phyloP scores from a whole-genome alignment of 768 basidiomycete genomes.

The Panaeolus papilionaceus region DNA sequence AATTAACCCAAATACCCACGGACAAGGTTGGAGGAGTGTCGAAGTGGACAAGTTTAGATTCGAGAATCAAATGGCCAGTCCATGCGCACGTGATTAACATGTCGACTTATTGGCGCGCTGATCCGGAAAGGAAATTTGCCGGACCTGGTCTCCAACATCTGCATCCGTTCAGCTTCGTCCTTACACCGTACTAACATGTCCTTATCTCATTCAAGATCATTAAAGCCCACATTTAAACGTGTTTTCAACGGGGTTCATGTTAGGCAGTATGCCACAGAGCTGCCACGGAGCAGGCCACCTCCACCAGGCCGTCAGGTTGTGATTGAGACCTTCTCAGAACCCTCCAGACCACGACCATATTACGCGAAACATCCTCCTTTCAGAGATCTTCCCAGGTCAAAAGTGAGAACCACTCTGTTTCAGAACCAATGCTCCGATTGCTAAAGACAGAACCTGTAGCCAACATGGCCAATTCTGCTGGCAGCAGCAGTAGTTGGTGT shows the following conservation, averaged over 20 bases:
- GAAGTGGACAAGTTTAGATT: no score
- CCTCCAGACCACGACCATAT: constrained; percentile 46
- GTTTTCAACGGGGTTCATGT: constrained; percentile 5
- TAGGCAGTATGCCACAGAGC: constrained; percentile 30
- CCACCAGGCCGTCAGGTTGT: constrained; percentile 28
- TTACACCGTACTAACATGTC: constrained; percentile 12
- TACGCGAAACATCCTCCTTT: constrained; percentile 39
- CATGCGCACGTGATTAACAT: background rate
- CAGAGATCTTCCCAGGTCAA: constrained; percentile 43
- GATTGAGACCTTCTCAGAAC: constrained; percentile 33
- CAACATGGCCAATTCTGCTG: constrained; percentile 65
- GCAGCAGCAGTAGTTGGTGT: constrained; percentile 58
- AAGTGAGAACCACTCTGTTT: constrained; percentile 31
- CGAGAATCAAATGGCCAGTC: background rate
- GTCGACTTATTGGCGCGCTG: background rate
- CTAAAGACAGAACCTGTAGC: constrained; percentile 33
- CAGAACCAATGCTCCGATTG: background rate
- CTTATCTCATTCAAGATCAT: constrained; percentile 12
- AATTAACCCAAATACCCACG: no score
- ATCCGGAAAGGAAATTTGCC: constrained; percentile 15
- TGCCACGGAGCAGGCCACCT: constrained; percentile 28
- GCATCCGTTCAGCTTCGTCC: constrained; percentile 8
- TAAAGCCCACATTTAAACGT: constrained; percentile 4
- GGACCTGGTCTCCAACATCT: constrained; percentile 5
- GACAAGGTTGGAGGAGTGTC: no score